Base-by-base conservation (phyloP, 2,329 filamentous ascomycete genomes). In the Pyrenochaeta sp. region DNA sequence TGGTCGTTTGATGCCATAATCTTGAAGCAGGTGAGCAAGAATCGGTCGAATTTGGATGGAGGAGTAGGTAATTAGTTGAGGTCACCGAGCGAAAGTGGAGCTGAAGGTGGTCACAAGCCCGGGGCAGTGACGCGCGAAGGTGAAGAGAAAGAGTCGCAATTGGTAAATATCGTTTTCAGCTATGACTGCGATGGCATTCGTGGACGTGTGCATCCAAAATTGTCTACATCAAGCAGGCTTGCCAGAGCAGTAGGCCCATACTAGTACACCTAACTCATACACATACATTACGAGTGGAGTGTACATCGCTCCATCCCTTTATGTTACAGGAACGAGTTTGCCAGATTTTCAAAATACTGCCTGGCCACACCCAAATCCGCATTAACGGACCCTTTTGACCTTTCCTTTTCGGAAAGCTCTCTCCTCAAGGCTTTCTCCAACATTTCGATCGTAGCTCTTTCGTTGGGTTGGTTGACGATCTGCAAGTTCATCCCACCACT, bases 381-480 rank as follows among this genome's bases (percentile, higher is more conserved):
- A 34, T 49, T 68, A 2, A 66, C 27, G 48, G 44, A n/a, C 8
- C 62, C 63, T 48, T 66, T 64, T 9, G 45, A 48, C 30, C 52
- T 58, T 13, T 71, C 69, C 9, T 44, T 54, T 9, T 64, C 62
- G 1, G 59, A 52, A 2, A 70, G 46, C 13, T 62, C 28, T 24
- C 55, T 54, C 3, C 65, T 61, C 2, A 71, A 39, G 3, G 57
- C 54, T 42, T 63, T 52, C 81, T 83, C 28, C 72, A 85, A 32
- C 9, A 59, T 46, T 2, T 69, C 57, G 2, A 65, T n/a, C 5
- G 67, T 64, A 2, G 60, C 59, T 27, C 73, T 71, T 52, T 67
- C 59, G 22, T 70, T 66, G 13, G 78, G 79, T 65, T 80, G 79
- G 56, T 80, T 76, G 46, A 79, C 60, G 2, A 74, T 48, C 52